Percentiles rank a stretch among this genome's conserved stretches.
phyloP scores from a whole-genome alignment of 768 basidiomycete genomes.

The Rhodocollybia butyracea region DNA sequence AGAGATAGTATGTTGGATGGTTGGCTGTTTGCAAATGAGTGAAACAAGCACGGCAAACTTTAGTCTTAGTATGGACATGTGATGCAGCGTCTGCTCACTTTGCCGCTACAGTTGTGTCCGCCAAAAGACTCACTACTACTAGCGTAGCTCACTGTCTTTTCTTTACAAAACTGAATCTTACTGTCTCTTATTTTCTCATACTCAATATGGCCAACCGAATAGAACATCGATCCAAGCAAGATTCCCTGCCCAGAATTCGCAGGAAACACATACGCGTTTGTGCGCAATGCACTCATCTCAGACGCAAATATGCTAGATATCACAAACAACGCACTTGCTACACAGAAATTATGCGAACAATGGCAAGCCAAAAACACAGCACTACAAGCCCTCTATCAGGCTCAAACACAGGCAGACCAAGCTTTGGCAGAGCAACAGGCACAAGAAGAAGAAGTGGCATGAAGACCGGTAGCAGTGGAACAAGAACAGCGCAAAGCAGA shows the following conservation, averaged over 20 bases:
- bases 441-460: constrained; percentile 14
- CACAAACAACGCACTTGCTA: constrained; percentile 12
- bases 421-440: constrained; percentile 24
- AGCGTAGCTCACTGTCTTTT: no score
- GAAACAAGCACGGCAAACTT: not conserved
- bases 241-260: constrained; percentile 1
- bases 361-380: constrained; percentile 1
- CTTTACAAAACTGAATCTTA: not conserved
- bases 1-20: no score
- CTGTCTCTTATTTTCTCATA: not conserved
- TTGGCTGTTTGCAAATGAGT: no score
- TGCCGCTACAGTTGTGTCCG: not conserved
- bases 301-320: not conserved
- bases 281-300: not conserved
- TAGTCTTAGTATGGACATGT: constrained; percentile 8
- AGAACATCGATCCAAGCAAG: constrained; percentile 1
- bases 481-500: constrained; percentile 13
- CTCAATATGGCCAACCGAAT: not conserved
- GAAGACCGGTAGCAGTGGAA: constrained; percentile 7
- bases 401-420: not conserved
- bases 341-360: not conserved
- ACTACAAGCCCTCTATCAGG: not conserved
- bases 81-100: not conserved
- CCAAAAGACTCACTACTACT: no score
- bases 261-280: not conserved